Evolutionary conservation across 768 basidiomycete genomes (phyloP).

Genomic region (Mycena leptocephala): DNA sequence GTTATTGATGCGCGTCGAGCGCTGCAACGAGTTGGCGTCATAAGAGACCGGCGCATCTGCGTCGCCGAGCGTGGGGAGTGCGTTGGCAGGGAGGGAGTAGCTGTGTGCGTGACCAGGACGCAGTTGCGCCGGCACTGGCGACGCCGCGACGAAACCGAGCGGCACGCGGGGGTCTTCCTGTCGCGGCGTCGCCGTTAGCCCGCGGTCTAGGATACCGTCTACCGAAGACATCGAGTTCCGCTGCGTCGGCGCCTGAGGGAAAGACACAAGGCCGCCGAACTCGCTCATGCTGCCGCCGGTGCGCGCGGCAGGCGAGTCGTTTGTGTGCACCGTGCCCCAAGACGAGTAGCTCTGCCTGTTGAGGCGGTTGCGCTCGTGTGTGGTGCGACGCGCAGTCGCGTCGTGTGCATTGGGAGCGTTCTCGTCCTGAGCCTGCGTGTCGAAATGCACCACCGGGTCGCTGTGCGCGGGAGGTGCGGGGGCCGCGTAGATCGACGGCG

Average conservation of each 20-base stretch:
- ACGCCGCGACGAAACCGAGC: constrained; percentile 17
- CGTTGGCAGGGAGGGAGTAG: constrained; percentile 19
- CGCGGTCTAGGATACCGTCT: constrained; percentile 9
- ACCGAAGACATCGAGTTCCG: background rate
- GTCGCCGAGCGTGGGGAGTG: background rate
- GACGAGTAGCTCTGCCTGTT: constrained; percentile 35
- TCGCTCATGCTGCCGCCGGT: constrained; percentile 31
- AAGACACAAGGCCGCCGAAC: constrained; percentile 15
- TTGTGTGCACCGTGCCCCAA: constrained; percentile 33
- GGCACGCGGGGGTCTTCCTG: background rate
- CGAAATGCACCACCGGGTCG: constrained; percentile 18
- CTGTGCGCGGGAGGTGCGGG: background rate
- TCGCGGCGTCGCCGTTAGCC: constrained; percentile 18
- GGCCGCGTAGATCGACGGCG: constrained; percentile 24
- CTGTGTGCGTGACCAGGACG: constrained; percentile 22
- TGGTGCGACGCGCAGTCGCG: constrained; percentile 7
- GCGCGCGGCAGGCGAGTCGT: constrained; percentile 1
- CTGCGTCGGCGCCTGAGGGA: background rate
- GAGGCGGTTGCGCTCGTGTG: constrained; percentile 20
- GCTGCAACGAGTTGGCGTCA: constrained; percentile 7
- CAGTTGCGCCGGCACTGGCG: background rate
- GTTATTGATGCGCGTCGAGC: constrained; percentile 6
- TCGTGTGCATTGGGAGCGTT: background rate
- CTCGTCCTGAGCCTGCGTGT: background rate
- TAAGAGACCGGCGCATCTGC: background rate